Base-by-base conservation (phyloP, 139 green algal species). In the Chlamydomonas applanata region DNA sequence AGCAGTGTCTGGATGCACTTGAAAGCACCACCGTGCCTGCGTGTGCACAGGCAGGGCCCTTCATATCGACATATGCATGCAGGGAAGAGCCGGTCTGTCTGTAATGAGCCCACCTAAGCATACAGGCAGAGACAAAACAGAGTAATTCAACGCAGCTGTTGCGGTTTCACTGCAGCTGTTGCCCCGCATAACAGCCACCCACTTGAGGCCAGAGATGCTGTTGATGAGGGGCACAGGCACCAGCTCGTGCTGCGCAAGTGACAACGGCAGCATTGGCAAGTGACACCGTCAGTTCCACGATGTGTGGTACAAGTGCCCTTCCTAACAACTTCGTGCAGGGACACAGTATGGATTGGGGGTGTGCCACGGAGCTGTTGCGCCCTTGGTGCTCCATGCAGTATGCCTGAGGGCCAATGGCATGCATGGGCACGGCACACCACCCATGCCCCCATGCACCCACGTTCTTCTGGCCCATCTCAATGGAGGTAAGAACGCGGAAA, bases 381-480 rank as follows among this genome's bases (percentile, higher is more conserved):
- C n/a, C n/a, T n/a, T n/a, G n/a, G n/a, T n/a, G n/a, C n/a, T n/a
- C n/a, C n/a, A n/a, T n/a, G n/a, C n/a, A n/a, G n/a, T n/a, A n/a
- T n/a, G n/a, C n/a, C n/a, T n/a, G n/a, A n/a, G n/a, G n/a, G 40
- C 40, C 40, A 49, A 11, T 14, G 19, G 4, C 9, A 53, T 70
- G 67, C 46, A 57, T 64, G 46, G 7, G 32, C 34, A 33, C 54
- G 74, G 7, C 16, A 49, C 40, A 3, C 17, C 4, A 53, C 54
- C 11, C 40, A 49, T 11, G 11, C 11, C 7, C 40, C 40, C 40
- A 49, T 49, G 40, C 40, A 49, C 88, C 82, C 76, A 95, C 91
- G 68, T 99, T 99, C 69, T 94, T 95, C 81, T 98, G 94, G 19
- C 96, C 96, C 88, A 99, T 96, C 79, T 99, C 96, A 25, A 99